phyloP scores from a whole-genome alignment of 768 basidiomycete genomes.

The Epithele typhae region DNA sequence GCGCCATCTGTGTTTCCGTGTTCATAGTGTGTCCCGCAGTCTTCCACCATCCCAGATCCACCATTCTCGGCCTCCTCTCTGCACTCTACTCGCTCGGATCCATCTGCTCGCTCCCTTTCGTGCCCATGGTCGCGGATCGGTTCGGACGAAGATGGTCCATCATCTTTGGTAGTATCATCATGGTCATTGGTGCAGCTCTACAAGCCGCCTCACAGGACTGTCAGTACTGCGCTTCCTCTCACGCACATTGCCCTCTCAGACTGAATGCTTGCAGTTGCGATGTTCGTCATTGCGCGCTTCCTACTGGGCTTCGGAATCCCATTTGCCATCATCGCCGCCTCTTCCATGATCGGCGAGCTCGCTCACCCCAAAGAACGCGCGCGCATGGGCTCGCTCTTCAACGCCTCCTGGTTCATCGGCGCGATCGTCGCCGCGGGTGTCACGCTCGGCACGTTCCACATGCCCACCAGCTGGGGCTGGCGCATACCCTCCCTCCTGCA shows the following conservation, averaged over 20 bases:
- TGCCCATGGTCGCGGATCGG: constrained; percentile 45
- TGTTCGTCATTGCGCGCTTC: constrained; percentile 55
- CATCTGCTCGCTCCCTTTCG: constrained; percentile 48
- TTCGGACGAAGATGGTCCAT: constrained; percentile 51
- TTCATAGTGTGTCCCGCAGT: constrained; percentile 28
- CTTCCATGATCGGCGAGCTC: constrained; percentile 64
- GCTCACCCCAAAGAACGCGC: constrained; percentile 70
- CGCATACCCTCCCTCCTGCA: constrained; percentile 66
- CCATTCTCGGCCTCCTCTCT: constrained; percentile 52
- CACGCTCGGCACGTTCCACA: constrained; percentile 61
- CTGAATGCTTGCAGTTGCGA: constrained; percentile 37
- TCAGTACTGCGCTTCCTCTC: constrained; percentile 15
- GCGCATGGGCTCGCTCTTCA: constrained; percentile 58
- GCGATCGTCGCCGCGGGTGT: constrained; percentile 55
- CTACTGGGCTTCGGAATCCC: constrained; percentile 57
- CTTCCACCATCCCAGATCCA: constrained; percentile 50
- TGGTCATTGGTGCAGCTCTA: constrained; percentile 23
- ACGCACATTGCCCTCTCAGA: no score
- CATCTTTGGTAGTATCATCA: constrained; percentile 41
- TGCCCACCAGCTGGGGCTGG: constrained; percentile 60
- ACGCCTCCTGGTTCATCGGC: constrained; percentile 59
- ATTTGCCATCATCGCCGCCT: constrained; percentile 60
- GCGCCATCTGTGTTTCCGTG: background rate
- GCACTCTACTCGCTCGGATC: constrained; percentile 60
- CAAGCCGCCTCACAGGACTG: constrained; percentile 33